Evolutionary conservation across 768 basidiomycete species (phyloP).

Genomic region (Kondoa subrosea): DNA sequence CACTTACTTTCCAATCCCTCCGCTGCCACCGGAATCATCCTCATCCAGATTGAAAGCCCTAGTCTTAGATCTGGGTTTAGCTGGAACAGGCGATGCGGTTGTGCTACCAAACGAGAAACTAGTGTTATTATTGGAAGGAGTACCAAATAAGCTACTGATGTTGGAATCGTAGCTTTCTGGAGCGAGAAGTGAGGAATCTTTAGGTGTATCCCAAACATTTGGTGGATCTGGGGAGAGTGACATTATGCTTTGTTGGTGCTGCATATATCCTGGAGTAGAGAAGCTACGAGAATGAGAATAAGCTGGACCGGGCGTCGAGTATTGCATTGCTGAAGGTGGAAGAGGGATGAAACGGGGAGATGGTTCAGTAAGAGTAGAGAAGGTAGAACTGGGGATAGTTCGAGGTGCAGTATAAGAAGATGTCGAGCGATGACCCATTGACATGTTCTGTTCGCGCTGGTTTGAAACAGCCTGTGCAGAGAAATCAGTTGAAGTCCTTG

Average conservation of each 20-base stretch:
- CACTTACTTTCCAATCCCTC: constrained; percentile 1
- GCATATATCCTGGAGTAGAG: neutral
- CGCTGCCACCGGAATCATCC: constrained; percentile 2
- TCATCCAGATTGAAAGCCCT: neutral
- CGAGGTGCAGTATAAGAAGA: neutral
- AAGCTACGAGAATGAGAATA: neutral
- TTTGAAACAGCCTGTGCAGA: neutral
- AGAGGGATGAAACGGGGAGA: neutral
- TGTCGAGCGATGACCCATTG: neutral
- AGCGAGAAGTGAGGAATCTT: neutral
- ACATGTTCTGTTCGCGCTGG: neutral
- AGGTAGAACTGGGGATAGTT: neutral
- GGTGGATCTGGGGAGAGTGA: neutral
- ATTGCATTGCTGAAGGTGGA: neutral
- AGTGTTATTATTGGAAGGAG: neutral
- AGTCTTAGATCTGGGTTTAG: neutral
- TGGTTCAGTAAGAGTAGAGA: neutral
- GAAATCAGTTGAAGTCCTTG: no score
- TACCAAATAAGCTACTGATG: neutral
- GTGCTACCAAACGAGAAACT: neutral
- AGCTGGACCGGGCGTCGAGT: neutral
- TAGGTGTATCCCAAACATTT: neutral
- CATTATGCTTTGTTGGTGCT: neutral
- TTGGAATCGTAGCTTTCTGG: neutral
- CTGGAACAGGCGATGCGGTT: neutral